Base-by-base conservation (phyloP, 2,329 filamentous ascomycete species). In the Phaeosphaeriaceae sp. region DNA sequence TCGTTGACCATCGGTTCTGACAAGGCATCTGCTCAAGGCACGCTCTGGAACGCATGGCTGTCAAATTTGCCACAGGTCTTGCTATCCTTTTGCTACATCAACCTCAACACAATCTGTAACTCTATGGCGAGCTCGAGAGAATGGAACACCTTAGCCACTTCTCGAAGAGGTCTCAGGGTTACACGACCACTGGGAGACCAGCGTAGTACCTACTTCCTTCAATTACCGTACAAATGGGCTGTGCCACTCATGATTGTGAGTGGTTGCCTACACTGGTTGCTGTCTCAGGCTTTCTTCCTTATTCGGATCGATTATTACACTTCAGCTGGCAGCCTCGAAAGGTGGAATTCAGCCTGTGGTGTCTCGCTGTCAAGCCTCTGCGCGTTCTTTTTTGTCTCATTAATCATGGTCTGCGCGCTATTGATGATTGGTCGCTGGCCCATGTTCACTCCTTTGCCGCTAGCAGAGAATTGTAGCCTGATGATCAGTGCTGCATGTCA, bases 391-490 rank as follows among this genome's bases (percentile, higher is more conserved):
- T 19, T 24, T n/a, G 40, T 46, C 0, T 35, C 6, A 15, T 43
- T 58, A 1, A 11, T 49, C 15, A 2, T 59, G 24, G 11, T 59
- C 2, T 22, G 53, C 13, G 30, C 22, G 17, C 55, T 30, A 26
- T 88, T 73, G 81, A 82, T 43, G 9, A 22, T 50, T 1, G 91
- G 90, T 77, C 91, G 91, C 0, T 89, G 90, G 1, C 89, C 89
- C 1, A 89, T 91, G 13, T 91, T 83, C 7, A 89, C 89, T n/a
- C 93, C 83, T 59, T 93, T 93, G 59, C 91, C 91, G 76, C 91
- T 93, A 82, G 93, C 90, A 26, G 88, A 90, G 62, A 93, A 82
- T 78, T 91, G 89, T 26, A 94, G 69, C 56, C 30, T 68, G 2
- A 60, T 63, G 2, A 73, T 75, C 9, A 62, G 63, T 50, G 70